Base-by-base conservation (phyloP, 257 asterid genomes). In the Prunella vulgaris region DNA sequence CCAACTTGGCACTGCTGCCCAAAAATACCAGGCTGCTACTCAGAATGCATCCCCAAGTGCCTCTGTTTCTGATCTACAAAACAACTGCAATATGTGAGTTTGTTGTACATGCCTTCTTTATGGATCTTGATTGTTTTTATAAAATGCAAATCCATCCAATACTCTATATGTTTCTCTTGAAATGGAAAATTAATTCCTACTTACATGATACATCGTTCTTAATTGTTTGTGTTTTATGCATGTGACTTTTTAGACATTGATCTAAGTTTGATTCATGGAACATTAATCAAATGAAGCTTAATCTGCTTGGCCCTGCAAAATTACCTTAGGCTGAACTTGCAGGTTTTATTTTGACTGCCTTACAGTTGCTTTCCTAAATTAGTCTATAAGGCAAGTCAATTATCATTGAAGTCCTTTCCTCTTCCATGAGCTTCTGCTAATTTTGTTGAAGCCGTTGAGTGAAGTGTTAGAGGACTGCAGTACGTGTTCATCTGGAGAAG, bases 1-100 rank as follows among this genome's bases (percentile, higher is more conserved):
- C 82, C 99, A 89, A 81, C 97, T 94, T 53, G 97, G 96, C 7
- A 85, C 90, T 66, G 99, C 95, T 63, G 99, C 97, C 75, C 99
- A 94, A 42, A 94, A 94, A 70, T 94, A 89, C 78, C 99, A 91
- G 83, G 88, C 95, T 76, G 86, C 95, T 24, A 81, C 97, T 10
- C 99, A 89, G 74, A 89, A 84, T 64, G 76, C 92, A 4, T 75
- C 97, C 30, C 62, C 97, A 12, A 75, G 77, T 52, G 69, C 61
- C 21, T 84, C 97, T 80, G 90, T 82, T 75, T 75, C 96, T 2
- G 99, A 94, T 75, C 83, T 91, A 66, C 99, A 94, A 77, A 86
- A 82, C 80, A 94, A 91, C 80, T 91, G 96, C 79, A 91, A 94
- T 75, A 91, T 84, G 99, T 91, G 78, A 87, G 99, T 84, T 61